Base-by-base conservation (phyloP, 805 yeast species). In the Kuraishia piskuri region DNA sequence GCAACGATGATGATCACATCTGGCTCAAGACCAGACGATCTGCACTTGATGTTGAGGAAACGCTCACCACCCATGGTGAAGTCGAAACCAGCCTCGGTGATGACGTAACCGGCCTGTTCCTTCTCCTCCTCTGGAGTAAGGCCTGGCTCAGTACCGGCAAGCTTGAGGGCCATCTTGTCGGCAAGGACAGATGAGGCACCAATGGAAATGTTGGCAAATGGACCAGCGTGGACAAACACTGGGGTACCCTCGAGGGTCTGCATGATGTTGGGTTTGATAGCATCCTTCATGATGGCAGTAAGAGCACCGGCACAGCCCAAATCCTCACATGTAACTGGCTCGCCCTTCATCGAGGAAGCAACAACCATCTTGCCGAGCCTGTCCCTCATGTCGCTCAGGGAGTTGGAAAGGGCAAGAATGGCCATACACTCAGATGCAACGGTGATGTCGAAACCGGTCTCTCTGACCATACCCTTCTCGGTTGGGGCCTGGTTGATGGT, bases 1-100 rank as follows among this genome's bases (percentile, higher is more conserved):
- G 95, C 94, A 56, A 87, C 95, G 61, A 87, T 77, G 49, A 87
- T 89, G 58, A 87, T 86, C 49, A 80, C 83, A 66, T 87, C 89
- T 20, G 95, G 95, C 26, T 75, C 75, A 57, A 86, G 74, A 8
- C 92, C 94, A n/a, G 89, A 82, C 9, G 90, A 78, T 66, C 94
- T 79, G 67, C 91, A 84, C 69, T 87, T 87, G 72, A 87, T 87
- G 70, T 87, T 86, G 68, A 85, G 75, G 69, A 87, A 87, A 71
- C 95, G 76, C 73, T 87, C 95, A 68, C 95, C 95, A 66, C 95
- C 95, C 95, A 87, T 87, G 51, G 94, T 87, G 76, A 87, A 87
- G 69, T 87, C 95, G 71, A 87, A 87, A 57, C 95, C 95, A 20
- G 95, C 95, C 69, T 87, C 95, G 50, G 95, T 87, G 52, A 87